phyloP scores from a whole-genome alignment of 2,329 filamentous ascomycete species.

The Colletotrichum shisoi region DNA sequence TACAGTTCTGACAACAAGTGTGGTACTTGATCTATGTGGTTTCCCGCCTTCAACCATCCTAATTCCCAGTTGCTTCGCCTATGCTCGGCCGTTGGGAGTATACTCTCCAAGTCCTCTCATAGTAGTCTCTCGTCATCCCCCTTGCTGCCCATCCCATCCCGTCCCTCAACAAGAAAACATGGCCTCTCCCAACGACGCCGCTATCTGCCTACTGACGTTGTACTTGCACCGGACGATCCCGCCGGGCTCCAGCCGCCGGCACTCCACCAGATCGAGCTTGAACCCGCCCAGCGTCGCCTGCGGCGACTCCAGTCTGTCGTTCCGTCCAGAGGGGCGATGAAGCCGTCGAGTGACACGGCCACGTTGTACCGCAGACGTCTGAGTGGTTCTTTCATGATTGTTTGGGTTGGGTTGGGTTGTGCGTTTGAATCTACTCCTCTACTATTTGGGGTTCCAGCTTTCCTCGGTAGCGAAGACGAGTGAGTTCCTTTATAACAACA shows the following conservation, averaged over 20 bases:
- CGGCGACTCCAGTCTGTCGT: constrained; percentile 43
- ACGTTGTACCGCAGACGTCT: constrained; percentile 47
- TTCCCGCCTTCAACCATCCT: not conserved
- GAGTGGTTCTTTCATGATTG: constrained; percentile 16
- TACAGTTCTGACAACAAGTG: not conserved
- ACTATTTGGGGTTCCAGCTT: not conserved
- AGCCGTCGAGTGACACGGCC: constrained; percentile 49
- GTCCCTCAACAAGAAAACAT: not conserved
- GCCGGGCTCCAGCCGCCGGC: constrained; percentile 36
- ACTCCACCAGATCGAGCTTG: constrained; percentile 34
- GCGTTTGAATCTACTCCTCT: too few relatives aligned
- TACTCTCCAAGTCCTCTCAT: not conserved
- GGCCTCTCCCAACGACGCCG: constrained; percentile 25
- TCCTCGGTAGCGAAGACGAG: not conserved
- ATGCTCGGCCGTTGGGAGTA: not conserved
- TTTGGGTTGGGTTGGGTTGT: too few relatives aligned
- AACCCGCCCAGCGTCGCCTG: constrained; percentile 1
- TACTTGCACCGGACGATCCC: constrained; percentile 42
- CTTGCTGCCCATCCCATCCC: too few relatives aligned
- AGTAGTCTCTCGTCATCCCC: too few relatives aligned
- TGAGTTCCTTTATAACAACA: not conserved
- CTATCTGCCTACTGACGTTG: constrained; percentile 25
- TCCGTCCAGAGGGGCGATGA: constrained; percentile 46
- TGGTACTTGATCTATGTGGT: not conserved
- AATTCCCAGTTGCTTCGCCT: not conserved